Evolutionary conservation across 306 rosid species (phyloP).

Genomic region (Vigna trinervia): DNA sequence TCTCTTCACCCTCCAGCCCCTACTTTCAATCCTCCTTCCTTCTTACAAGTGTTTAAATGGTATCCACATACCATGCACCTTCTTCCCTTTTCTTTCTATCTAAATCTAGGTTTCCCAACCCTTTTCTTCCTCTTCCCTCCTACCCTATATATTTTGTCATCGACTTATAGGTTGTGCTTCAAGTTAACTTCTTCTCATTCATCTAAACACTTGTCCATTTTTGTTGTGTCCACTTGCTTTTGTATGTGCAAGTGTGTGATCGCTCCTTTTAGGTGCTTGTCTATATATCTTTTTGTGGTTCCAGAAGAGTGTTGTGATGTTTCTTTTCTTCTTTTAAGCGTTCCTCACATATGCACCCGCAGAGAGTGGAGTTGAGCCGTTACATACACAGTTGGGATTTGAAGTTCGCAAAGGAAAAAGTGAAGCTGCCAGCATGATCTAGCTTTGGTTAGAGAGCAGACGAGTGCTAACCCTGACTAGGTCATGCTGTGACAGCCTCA

Average conservation of each 20-base stretch:
- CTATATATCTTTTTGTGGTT: background rate
- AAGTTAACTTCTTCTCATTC: background rate
- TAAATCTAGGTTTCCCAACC: background rate
- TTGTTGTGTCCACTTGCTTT: background rate
- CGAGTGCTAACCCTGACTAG: constrained; percentile 71
- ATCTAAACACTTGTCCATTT: background rate
- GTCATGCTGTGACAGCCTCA: constrained; percentile 99
- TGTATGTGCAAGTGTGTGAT: background rate
- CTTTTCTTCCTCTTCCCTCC: background rate
- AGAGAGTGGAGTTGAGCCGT: constrained; percentile 36
- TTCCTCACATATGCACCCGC: constrained; percentile 20
- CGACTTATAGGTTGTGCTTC: background rate
- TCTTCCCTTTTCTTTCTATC: background rate
- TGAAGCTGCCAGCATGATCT: constrained; percentile 99
- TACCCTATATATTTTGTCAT: background rate
- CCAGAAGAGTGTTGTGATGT: background rate
- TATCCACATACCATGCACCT: background rate
- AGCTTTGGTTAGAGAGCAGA: constrained; percentile 55
- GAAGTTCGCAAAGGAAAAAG: constrained; percentile 76
- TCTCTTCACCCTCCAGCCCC: background rate
- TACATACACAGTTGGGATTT: background rate
- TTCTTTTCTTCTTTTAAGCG: background rate
- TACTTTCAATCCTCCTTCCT: background rate
- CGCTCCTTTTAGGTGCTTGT: background rate
- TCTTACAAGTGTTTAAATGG: background rate